Evolutionary conservation across 768 basidiomycete genomes (phyloP).

Genomic region (Suillus luteus): DNA sequence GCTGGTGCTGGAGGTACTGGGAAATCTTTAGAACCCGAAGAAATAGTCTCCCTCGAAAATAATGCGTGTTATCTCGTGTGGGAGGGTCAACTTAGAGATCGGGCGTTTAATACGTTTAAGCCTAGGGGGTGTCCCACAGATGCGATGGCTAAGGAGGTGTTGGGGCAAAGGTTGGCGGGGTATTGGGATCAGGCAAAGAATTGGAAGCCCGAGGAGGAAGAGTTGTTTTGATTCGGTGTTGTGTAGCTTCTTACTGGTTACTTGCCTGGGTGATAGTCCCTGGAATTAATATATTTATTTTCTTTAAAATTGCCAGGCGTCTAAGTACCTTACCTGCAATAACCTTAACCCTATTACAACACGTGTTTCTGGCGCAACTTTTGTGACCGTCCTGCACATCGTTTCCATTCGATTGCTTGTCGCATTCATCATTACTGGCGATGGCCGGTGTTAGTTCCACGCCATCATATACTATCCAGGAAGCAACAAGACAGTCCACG

Average conservation of each 20-base stretch:
- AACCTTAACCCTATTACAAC: constrained; percentile 13
- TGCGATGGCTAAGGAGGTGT: constrained; percentile 76
- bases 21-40: constrained; percentile 24
- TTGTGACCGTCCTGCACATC: neutral
- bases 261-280: no score
- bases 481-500: constrained; percentile 70
- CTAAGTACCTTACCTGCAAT: neutral
- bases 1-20: constrained; percentile 34
- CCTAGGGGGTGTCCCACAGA: constrained; percentile 85
- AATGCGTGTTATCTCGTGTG: constrained; percentile 92
- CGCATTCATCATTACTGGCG: constrained; percentile 3
- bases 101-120: constrained; percentile 78
- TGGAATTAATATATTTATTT: neutral
- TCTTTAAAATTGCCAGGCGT: neutral
- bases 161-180: constrained; percentile 83
- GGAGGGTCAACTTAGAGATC: constrained; percentile 88
- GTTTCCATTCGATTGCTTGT: constrained; percentile 1
- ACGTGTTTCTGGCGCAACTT: constrained; percentile 13
- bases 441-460: constrained; percentile 17
- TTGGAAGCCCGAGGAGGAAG: constrained; percentile 82
- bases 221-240: constrained; percentile 48
- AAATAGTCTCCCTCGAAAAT: constrained; percentile 62
- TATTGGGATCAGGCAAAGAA: constrained; percentile 97
- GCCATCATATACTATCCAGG: constrained; percentile 54
- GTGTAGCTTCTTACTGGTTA: neutral